These are phyloP conservation scores for Spencermartinsiella ligniputridi DNA, from an alignment of 1,139 yeast species.

Conservation along the genomic window DNA sequence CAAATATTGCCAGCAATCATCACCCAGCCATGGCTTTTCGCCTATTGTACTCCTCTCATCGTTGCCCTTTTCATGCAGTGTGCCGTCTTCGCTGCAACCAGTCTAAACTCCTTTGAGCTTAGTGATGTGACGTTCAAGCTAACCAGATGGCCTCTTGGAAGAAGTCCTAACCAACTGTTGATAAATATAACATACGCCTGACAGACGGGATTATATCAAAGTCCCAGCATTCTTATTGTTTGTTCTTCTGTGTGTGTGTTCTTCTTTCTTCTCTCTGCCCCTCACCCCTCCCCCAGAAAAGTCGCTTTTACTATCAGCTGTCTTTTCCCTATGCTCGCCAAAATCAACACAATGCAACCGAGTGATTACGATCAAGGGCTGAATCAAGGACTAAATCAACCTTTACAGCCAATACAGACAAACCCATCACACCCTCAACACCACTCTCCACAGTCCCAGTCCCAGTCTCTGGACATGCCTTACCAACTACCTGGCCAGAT, in stretches of 20 bases:
- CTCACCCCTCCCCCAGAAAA: no score
- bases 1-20: no score
- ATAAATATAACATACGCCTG: no score
- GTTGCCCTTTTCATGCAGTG: no score
- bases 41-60: no score
- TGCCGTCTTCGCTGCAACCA: background rate
- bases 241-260: no score
- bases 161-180: background rate
- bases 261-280: no score
- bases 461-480: constrained; percentile 1
- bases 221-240: no score
- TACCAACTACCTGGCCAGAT: background rate
- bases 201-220: no score
- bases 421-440: constrained; percentile 1
- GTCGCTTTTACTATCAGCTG: no score
- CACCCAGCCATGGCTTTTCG: no score
- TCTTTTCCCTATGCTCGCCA: background rate
- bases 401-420: background rate
- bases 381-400: background rate
- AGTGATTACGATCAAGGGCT: background rate
- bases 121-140: background rate
- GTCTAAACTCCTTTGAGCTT: background rate
- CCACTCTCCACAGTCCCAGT: constrained; percentile 1
- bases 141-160: background rate
- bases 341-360: background rate